Base-by-base conservation (phyloP, 495 filamentous ascomycete genomes). In the Penicillium lividum region DNA sequence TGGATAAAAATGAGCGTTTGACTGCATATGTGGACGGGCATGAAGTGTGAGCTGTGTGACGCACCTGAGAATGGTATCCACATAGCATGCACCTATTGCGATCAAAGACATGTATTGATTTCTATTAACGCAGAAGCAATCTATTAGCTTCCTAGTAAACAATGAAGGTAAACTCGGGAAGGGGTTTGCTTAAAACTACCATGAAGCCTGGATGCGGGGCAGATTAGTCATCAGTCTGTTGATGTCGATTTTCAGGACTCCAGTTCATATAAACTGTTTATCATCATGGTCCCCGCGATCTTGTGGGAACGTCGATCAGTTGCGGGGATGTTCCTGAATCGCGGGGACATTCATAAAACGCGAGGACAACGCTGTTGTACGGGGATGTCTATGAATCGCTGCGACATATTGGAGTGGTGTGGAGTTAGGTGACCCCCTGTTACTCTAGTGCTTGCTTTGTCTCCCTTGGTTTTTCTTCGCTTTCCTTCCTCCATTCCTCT, bases 51-150 rank as follows among this genome's bases (percentile, higher is more conserved):
- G 22, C 22, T 22, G 22, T 2, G 22, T 22, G 56, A 78, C 84
- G 68, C 64, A 83, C 86, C 81, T 86, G 30, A 89, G 66, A 59
- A 89, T 86, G 25, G 85, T 89, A 68, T 89, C 86, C 9, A 89
- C 66, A 68, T 88, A 89, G 53, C 83, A 88, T 46, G 85, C 86
- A 7, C 86, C 86, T 49, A 86, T 73, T 27, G 84, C 80, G 29
- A 89, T 77, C 58, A 89, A 71, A 58, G 78, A 73, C 74, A 73
- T 71, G 34, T 30, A 67, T 11, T 25, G 10, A 33, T 49, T 7
- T 15, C n/a, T n/a, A 52, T 22, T 6, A 13, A 27, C 15, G 3
- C 2, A 2, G 1, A 11, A 51, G 29, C n/a, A 51, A 11, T 22
- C 10, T 22, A 22, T 22, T 1, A 27, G 43, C 15, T 25, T 27